Evolutionary conservation across 345 rosid genomes (phyloP), one percentile per base, ranked within the genome.

Genomic region (Excoecaria agallocha): DNA sequence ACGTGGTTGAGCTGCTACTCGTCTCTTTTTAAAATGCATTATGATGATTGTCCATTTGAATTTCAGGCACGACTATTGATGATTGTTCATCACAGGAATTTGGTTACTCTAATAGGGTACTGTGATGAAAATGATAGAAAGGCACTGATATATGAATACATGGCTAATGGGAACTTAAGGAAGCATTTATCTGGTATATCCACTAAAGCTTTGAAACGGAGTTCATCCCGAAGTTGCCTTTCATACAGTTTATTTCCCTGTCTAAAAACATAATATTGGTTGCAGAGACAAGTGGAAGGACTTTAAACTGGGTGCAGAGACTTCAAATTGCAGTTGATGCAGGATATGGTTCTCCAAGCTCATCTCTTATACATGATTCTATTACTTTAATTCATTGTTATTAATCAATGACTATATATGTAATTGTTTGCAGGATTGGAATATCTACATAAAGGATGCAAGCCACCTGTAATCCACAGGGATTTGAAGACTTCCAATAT

Each of bases 401-500:
- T 24, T 58, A 17, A 17, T 60, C 17, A 60, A 1, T 30, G 65
- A 19, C 65, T 60, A 30, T 6, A 3, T 35, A 43, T 43, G 55
- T 30, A 30, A 30, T 30, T 30, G 30, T 30, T 30, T 30, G 30
- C 69, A 73, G 76, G 76, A 4, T 22, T 73, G 37, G 76, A 73
- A 19, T 73, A 73, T 11, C 8, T 63, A 11, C 69, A 73, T 12
- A 9, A 19, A 35, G 76, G 76, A 7, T 63, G 76, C 76, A 63
- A 45, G 20, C 76, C 76, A 4, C 52, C 76, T 7, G 64, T 73
- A 63, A 20, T 73, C 3, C 76, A 73, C 12, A 73, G 76, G 35
- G 76, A 73, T 38, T n/a, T 73, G 5, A 73, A 73, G 56, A 73
- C 20, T 25, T 3, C 76, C 6, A 73, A 73, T 61, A 73, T 73